phyloP scores from a whole-genome alignment of 192 early-diverging fungal genomes.

The Gamsiella multidivaricata region DNA sequence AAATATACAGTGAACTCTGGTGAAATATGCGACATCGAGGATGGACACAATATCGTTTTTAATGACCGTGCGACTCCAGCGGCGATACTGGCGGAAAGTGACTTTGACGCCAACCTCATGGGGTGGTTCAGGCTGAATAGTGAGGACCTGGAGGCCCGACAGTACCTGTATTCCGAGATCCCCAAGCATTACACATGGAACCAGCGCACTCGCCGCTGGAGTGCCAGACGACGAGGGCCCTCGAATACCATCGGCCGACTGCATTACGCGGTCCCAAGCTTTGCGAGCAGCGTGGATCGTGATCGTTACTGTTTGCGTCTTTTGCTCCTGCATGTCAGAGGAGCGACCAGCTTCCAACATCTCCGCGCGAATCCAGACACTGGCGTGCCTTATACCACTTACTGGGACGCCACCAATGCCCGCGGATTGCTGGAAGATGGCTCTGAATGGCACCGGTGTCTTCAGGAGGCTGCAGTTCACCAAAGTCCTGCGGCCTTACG shows the following conservation, averaged over 20 bases:
- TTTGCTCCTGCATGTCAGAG: slow-evolving; percentile 8
- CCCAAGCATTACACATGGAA: slow-evolving; percentile 15
- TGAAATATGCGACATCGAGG: background rate
- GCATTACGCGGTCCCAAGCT: slow-evolving; percentile 8
- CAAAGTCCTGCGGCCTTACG: background rate
- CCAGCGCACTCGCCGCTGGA: background rate
- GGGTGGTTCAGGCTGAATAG: slow-evolving; percentile 12
- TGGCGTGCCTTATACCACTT: slow-evolving; percentile 13
- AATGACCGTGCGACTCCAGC: too few species aligned
- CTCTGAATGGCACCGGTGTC: slow-evolving; percentile 14
- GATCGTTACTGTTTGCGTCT: slow-evolving; percentile 27
- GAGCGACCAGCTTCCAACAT: slow-evolving; percentile 17
- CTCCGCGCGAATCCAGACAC: slow-evolving; percentile 9
- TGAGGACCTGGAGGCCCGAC: background rate
- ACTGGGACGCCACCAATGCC: slow-evolving; percentile 10
- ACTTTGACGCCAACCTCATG: background rate
- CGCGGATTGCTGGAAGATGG: slow-evolving; percentile 29
- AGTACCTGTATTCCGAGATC: slow-evolving; percentile 15
- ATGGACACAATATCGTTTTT: too few species aligned
- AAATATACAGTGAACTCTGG: slow-evolving; percentile 20
- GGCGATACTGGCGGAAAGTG: background rate
- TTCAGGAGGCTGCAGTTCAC: slow-evolving; percentile 2
- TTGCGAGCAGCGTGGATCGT: too few species aligned
- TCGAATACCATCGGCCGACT: slow-evolving; percentile 2
- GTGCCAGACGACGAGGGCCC: background rate